A percentile compares a stretch with the other conserved stretches of the same genome.
phyloP scores from a whole-genome alignment of 106 monocot genomes.

The Dioscorea zingiberensis region DNA sequence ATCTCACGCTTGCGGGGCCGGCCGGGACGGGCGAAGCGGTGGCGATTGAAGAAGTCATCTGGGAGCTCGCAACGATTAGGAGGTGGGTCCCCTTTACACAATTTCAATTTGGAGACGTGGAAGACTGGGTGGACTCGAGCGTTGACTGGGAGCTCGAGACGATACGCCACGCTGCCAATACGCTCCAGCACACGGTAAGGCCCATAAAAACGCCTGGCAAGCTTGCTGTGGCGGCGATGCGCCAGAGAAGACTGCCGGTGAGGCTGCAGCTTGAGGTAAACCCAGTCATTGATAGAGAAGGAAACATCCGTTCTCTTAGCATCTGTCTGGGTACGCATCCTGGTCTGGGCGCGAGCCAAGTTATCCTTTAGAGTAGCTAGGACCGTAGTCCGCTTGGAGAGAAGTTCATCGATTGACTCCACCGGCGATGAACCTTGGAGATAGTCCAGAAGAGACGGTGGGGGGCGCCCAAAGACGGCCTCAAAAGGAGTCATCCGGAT shows the following conservation, averaged over 20 bases:
- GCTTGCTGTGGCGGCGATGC: not conserved
- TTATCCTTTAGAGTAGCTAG: not conserved
- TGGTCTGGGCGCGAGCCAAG: not conserved
- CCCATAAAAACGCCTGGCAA: not conserved
- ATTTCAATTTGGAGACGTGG: not conserved
- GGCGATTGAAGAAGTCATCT: not conserved
- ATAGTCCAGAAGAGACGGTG: not conserved
- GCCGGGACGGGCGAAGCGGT: not conserved
- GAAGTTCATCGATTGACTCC: not conserved
- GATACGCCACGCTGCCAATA: not conserved
- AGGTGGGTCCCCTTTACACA: not conserved
- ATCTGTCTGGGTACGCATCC: slow-evolving; percentile 4
- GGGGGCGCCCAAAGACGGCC: not conserved
- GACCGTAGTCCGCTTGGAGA: not conserved
- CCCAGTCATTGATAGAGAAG: not conserved
- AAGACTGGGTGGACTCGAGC: not conserved
- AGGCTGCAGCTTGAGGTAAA: not conserved
- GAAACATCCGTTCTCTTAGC: not conserved
- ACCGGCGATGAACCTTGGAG: too few relatives aligned
- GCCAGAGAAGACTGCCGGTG: not conserved
- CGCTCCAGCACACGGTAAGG: not conserved
- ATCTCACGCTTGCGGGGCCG: not conserved
- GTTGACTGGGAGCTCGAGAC: not conserved
- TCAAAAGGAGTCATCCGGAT: slow-evolving; percentile 1
- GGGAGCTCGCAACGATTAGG: not conserved